Percentiles rank a stretch among this genome's conserved stretches.
Evolutionary conservation across 2,329 filamentous ascomycete genomes (phyloP).

Genomic region (Microdochium trichocladiopsis): DNA sequence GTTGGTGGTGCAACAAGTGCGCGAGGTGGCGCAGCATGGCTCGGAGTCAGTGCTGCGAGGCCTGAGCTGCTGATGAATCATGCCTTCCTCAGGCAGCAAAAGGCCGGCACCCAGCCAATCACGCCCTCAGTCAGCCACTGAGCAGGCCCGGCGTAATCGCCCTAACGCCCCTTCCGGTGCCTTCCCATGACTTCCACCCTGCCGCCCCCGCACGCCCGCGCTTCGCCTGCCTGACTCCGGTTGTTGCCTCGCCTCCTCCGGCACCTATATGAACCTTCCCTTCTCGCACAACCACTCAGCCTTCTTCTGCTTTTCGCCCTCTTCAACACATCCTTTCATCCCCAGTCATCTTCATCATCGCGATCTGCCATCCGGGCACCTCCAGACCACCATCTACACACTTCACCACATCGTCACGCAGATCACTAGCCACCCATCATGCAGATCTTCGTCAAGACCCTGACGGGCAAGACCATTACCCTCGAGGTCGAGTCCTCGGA

Average conservation of each 20-base stretch:
- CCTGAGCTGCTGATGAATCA: slow-evolving; percentile 3
- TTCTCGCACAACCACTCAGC: slow-evolving; percentile 14
- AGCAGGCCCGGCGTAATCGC: slow-evolving; percentile 1
- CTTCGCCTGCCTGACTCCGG: slow-evolving; percentile 16
- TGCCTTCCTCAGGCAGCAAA: background rate
- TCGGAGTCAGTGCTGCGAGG: background rate
- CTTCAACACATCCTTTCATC: slow-evolving; percentile 4
- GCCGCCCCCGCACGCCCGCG: slow-evolving; percentile 5
- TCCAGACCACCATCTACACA: background rate
- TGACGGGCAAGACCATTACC: slow-evolving; percentile 88
- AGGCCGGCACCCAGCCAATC: background rate
- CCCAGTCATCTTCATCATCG: slow-evolving; percentile 6
- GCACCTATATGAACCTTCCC: slow-evolving; percentile 6
- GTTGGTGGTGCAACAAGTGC: too few species aligned
- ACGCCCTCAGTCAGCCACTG: background rate
- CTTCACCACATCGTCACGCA: slow-evolving; percentile 9
- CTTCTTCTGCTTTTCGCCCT: slow-evolving; percentile 7
- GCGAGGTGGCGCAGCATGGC: too few species aligned
- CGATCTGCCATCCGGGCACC: background rate
- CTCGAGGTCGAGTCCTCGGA: slow-evolving; percentile 71
- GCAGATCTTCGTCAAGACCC: slow-evolving; percentile 98
- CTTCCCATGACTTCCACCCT: slow-evolving; percentile 16
- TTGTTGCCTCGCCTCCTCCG: slow-evolving; percentile 18
- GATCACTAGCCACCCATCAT: slow-evolving; percentile 45
- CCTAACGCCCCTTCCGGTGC: slow-evolving; percentile 14